These are phyloP conservation scores for Mycena galopus DNA, from an alignment of 768 basidiomycete genomes.

Conservation along the genomic window DNA sequence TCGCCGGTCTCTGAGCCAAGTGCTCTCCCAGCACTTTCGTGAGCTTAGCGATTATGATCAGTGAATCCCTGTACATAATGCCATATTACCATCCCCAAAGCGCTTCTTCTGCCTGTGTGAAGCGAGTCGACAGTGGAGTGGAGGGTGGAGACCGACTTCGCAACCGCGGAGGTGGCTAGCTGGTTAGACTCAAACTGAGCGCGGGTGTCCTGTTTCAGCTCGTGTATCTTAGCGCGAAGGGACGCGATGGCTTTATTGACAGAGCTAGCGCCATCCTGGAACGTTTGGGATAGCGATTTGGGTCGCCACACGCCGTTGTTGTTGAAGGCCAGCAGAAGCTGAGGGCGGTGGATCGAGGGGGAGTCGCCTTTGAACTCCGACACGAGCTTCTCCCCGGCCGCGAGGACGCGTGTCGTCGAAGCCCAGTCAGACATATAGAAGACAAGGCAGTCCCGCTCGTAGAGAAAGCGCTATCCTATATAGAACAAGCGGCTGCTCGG, in stretches of 20 bases:
- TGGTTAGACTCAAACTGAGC: not conserved
- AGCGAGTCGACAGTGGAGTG: not conserved
- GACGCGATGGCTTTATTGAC: not conserved
- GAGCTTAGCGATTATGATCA: constrained; percentile 1
- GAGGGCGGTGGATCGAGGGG: constrained; percentile 1
- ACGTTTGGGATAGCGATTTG: not conserved
- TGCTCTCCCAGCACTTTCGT: not conserved
- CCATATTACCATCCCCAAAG: not conserved
- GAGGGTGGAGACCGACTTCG: not conserved
- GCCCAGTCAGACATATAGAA: not conserved
- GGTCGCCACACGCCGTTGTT: not conserved
- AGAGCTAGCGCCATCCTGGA: not conserved
- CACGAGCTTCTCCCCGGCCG: not conserved
- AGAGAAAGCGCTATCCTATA: too few relatives aligned
- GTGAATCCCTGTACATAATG: not conserved
- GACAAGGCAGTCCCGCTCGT: not conserved
- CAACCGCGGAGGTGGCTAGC: not conserved
- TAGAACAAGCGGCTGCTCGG: too few relatives aligned
- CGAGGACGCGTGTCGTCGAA: not conserved
- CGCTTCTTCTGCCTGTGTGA: constrained; percentile 1
- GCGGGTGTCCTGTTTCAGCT: not conserved
- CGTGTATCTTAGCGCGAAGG: not conserved
- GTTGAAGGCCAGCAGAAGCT: not conserved
- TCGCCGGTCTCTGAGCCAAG: constrained; percentile 1
- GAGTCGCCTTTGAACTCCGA: not conserved